Percentiles rank a stretch among this genome's conserved stretches.
Evolutionary conservation across 2,329 filamentous ascomycete species (phyloP).

Genomic region (Hypocrella siamensis): DNA sequence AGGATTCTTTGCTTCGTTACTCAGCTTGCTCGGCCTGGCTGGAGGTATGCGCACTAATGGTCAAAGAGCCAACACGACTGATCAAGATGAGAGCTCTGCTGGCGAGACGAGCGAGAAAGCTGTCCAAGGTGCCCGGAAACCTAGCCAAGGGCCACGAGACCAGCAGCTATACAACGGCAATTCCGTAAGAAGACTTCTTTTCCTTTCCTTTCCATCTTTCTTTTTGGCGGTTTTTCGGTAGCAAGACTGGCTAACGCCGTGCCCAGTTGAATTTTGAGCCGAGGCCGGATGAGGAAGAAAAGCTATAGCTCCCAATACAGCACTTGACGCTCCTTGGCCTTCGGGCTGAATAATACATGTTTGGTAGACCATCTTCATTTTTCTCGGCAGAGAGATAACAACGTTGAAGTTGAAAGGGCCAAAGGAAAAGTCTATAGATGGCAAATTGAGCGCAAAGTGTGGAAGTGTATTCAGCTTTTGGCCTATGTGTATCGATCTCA

Average conservation of each 20-base stretch:
- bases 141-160: constrained; percentile 36
- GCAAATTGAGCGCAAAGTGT: too few species aligned
- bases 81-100: not conserved
- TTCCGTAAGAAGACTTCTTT: constrained; percentile 38
- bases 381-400: too few species aligned
- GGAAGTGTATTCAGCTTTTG: too few species aligned
- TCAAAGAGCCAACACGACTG: not conserved
- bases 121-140: constrained; percentile 22
- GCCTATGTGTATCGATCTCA: too few species aligned
- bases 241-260: not conserved
- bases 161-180: constrained; percentile 85
- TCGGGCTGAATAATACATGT: too few species aligned
- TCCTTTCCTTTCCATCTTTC: too few species aligned
- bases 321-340: too few species aligned
- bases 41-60: constrained; percentile 4
- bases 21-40: constrained; percentile 15
- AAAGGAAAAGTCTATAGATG: too few species aligned
- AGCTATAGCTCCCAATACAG: constrained; percentile 9
- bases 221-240: too few species aligned
- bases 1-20: constrained; percentile 19
- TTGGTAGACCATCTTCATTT: too few species aligned
- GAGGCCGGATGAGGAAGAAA: constrained; percentile 41
- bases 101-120: constrained; percentile 10
- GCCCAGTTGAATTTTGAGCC: constrained; percentile 52
- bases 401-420: too few species aligned